Percentiles rank a stretch among this genome's conserved stretches.
phyloP scores from a whole-genome alignment of 148 eudicot genomes.

The Fagopyrum tataricum region DNA sequence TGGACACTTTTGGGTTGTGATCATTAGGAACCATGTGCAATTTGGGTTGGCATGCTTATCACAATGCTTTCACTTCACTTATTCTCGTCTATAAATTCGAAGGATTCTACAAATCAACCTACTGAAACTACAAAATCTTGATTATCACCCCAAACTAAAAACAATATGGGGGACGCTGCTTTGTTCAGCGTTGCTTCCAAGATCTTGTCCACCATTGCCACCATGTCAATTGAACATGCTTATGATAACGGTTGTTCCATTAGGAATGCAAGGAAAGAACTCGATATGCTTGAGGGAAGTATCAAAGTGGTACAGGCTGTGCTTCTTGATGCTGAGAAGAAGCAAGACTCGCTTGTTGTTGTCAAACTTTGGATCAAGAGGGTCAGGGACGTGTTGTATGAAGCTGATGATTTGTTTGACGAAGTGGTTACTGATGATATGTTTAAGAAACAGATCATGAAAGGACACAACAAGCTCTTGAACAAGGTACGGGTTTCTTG shows the following conservation, averaged over 20 bases:
- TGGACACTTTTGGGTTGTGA: too few relatives aligned
- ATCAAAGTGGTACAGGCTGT: conserved; percentile 14
- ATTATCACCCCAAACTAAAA: too few relatives aligned
- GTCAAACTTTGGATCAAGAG: conserved; percentile 17
- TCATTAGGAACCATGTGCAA: too few relatives aligned
- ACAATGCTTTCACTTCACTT: too few relatives aligned
- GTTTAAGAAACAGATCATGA: background rate
- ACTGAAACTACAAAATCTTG: too few relatives aligned
- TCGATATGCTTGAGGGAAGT: conserved; percentile 16
- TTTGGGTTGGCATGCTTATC: too few relatives aligned
- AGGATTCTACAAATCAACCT: too few relatives aligned
- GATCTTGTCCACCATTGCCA: background rate
- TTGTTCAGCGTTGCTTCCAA: too few relatives aligned
- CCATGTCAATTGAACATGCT: background rate
- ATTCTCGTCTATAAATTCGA: too few relatives aligned
- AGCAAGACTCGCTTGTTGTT: conserved; percentile 12
- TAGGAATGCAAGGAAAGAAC: conserved; percentile 15
- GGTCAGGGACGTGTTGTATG: background rate
- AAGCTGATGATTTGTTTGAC: background rate
- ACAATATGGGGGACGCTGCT: too few relatives aligned
- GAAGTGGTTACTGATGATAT: background rate
- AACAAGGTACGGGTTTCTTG: background rate
- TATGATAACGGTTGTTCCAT: background rate
- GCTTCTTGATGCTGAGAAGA: conserved; percentile 29
- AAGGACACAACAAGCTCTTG: background rate